Conservation (phyloP, 306 rosid genomes). For the Gynostemma pentaphyllum region DNA sequence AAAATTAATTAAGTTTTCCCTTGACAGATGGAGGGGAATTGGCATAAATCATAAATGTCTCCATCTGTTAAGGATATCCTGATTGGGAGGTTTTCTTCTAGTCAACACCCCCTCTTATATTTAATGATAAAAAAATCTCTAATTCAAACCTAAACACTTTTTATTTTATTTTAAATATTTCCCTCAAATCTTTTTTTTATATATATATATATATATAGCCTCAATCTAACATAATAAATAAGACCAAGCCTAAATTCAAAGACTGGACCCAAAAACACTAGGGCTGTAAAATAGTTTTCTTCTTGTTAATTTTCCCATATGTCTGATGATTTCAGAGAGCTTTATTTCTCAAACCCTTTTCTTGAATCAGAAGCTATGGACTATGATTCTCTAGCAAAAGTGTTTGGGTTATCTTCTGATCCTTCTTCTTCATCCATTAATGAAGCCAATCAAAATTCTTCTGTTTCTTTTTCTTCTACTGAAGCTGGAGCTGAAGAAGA, state of each 20-base stretch:
- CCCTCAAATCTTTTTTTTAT: neutral
- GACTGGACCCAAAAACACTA: neutral
- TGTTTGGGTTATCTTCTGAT: slow-evolving; percentile 59
- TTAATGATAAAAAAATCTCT: slow-evolving; percentile 38
- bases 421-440: slow-evolving; percentile 31
- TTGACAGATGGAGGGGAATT: slow-evolving; percentile 15
- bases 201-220: slow-evolving; percentile 11
- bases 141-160: slow-evolving; percentile 59
- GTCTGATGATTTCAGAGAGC: slow-evolving; percentile 5
- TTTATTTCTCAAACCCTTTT: neutral
- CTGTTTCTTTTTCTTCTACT: slow-evolving; percentile 59
- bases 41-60: slow-evolving; percentile 39
- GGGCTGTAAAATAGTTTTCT: too few relatives aligned
- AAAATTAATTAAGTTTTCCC: too few relatives aligned
- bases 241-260: neutral
- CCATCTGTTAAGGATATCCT: slow-evolving; percentile 32
- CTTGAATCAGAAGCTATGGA: slow-evolving; percentile 47
- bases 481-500: slow-evolving; percentile 69
- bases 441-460: slow-evolving; percentile 33
- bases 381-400: slow-evolving; percentile 40
- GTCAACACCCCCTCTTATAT: too few relatives aligned
- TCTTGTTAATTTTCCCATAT: neutral
- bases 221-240: neutral
- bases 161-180: too few relatives aligned
- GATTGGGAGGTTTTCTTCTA: slow-evolving; percentile 42